A percentile compares a stretch with the other conserved stretches of the same genome.
phyloP scores from a whole-genome alignment of 306 rosid genomes.

The Canavalia ensiformis region DNA sequence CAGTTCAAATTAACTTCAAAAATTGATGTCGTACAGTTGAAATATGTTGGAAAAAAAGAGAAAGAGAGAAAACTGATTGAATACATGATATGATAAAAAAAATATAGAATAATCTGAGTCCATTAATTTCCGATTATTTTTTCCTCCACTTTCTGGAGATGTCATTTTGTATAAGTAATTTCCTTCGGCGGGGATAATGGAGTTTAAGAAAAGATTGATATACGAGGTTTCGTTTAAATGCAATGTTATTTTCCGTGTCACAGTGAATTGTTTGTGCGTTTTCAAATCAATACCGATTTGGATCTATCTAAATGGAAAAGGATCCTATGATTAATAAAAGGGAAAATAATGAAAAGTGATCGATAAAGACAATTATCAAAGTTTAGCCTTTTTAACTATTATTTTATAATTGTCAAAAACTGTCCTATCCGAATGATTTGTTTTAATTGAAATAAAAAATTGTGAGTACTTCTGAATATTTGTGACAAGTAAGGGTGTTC shows the following conservation, averaged over 20 bases:
- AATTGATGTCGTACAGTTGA: no score
- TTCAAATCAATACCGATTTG: neutral
- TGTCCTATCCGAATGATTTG: neutral
- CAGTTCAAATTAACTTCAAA: neutral
- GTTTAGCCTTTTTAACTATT: neutral
- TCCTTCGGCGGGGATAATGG: neutral
- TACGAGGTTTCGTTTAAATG: neutral
- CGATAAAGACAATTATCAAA: neutral
- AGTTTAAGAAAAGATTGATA: neutral
- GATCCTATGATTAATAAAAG: constrained; percentile 6
- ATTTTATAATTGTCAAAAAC: neutral
- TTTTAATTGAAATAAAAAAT: constrained; percentile 17
- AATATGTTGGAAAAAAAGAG: no score
- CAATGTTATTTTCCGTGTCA: neutral
- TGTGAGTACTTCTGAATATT: neutral
- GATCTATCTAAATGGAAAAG: constrained; percentile 7
- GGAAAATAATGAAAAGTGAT: constrained; percentile 5
- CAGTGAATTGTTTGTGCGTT: neutral
- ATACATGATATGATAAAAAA: no score
- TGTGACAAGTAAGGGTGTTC: neutral
- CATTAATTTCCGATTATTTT: no score
- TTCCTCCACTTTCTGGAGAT: neutral
- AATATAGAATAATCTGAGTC: no score
- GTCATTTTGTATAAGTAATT: neutral
- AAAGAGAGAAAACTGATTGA: no score